A percentile compares a stretch with the other conserved stretches of the same genome.
phyloP scores from a whole-genome alignment of 176 grass and related monocot genomes.

The Canna indica region DNA sequence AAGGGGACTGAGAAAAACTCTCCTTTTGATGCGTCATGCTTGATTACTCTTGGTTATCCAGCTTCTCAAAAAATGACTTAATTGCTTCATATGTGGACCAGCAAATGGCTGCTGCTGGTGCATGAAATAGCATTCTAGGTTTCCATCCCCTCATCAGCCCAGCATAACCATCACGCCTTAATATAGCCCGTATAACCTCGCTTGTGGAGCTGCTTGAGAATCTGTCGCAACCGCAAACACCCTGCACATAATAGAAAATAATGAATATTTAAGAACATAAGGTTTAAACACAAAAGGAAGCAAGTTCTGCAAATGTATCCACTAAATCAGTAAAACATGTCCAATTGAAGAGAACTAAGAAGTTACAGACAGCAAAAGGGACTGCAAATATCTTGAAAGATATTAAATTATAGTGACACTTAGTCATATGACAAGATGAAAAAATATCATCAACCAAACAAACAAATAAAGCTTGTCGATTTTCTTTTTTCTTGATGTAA shows the following conservation, averaged over 20 bases:
- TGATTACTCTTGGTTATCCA: neutral
- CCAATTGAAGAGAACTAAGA: too few species aligned
- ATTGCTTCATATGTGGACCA: constrained; percentile 15
- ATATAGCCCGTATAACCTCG: neutral
- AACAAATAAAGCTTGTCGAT: too few species aligned
- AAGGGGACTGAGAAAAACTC: neutral
- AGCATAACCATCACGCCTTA: neutral
- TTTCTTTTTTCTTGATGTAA: too few species aligned
- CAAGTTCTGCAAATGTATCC: neutral
- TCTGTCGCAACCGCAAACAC: constrained; percentile 9
- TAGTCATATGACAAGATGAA: too few species aligned
- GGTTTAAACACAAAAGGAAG: neutral
- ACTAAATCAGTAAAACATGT: neutral
- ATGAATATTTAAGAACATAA: neutral
- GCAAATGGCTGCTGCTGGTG: constrained; percentile 9
- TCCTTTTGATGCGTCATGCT: too few species aligned
- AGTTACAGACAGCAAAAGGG: too few species aligned
- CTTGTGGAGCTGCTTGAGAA: constrained; percentile 3
- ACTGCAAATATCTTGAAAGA: too few species aligned
- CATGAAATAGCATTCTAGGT: constrained; percentile 9
- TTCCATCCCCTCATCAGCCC: constrained; percentile 4
- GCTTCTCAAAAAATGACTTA: neutral
- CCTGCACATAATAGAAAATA: neutral
- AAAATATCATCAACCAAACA: too few species aligned
- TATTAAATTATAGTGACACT: too few species aligned